Evolutionary conservation across 371 early-diverging fungal genomes (phyloP), one percentile per base, ranked within the genome.

Genomic region (Lichtheimia hyalospora): DNA sequence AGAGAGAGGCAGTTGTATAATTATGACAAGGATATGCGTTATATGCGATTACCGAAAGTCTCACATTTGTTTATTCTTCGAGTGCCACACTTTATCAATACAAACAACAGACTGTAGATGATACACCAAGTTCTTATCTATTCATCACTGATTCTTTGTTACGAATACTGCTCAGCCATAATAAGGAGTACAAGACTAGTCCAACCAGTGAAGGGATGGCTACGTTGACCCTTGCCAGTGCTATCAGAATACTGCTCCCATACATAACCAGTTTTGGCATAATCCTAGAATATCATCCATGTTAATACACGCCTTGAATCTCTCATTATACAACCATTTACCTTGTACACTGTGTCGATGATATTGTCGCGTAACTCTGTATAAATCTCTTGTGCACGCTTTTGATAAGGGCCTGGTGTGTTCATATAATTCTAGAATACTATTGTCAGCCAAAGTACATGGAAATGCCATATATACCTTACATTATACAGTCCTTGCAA

Each of bases 121-220:
- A n/a, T n/a, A n/a, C n/a, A n/a, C n/a, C n/a, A n/a, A n/a, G n/a
- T n/a, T n/a, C n/a, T n/a, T n/a, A n/a, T n/a, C n/a, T n/a, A n/a
- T n/a, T n/a, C n/a, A 8, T 34, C 5, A 8, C n/a, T 10, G 14
- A 46, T 46, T 46, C 12, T 51, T 34, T 34, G 34, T 24, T 58
- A 66, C 21, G 72, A 85, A 63, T 80, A 80, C 24, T 75, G 63
- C 65, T 80, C 81, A 7, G 77, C 77, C 89, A 97, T 96, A 52
- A 95, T 92, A 41, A 92, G 74, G 34, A 90, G 70, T 6, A 95
- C 80, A 53, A 95, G 79, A 54, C 94, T 79, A 0, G 93, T 92
- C 98, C 98, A 97, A 10, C 98, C 98, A 7, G 96, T 96, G 62
- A 97, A 97, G 39, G 97, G 98, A 73, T 95, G 95, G 50, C 92